phyloP scores from a whole-genome alignment of 2,329 filamentous ascomycete genomes.

The Cladosporium sp. region DNA sequence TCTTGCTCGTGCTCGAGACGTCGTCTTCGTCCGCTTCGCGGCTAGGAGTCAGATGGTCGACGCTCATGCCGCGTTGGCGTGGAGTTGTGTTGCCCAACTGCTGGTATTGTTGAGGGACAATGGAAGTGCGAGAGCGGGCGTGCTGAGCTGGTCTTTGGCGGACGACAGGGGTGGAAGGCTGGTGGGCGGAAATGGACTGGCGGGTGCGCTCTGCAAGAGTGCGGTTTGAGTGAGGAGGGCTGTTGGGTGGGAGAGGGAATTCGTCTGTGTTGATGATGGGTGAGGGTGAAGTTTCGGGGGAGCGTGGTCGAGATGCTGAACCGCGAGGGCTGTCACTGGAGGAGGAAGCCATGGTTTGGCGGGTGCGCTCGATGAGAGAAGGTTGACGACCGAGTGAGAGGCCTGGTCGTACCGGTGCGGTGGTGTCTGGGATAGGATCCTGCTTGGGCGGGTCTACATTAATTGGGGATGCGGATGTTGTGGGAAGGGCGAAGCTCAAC shows the following conservation, averaged over 20 bases:
- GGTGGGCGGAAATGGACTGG: constrained; percentile 67
- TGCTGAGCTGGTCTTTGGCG: constrained; percentile 29
- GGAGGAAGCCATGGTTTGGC: constrained; percentile 40
- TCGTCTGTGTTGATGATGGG: constrained; percentile 18
- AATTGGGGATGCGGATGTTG: neutral
- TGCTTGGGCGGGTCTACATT: constrained; percentile 3
- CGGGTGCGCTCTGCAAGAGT: constrained; percentile 74
- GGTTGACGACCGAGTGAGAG: neutral
- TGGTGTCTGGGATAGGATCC: neutral
- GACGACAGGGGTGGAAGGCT: constrained; percentile 18
- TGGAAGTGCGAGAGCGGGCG: constrained; percentile 28
- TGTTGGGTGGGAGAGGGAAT: constrained; percentile 7
- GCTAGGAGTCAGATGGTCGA: neutral
- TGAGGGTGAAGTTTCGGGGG: neutral
- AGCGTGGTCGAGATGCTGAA: neutral
- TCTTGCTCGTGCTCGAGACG: neutral
- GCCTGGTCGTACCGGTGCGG: constrained; percentile 21
- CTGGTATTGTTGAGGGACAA: constrained; percentile 6
- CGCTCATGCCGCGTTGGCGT: neutral
- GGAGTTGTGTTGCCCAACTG: constrained; percentile 31
- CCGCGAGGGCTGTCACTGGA: neutral
- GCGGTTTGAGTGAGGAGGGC: constrained; percentile 23
- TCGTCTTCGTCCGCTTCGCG: neutral
- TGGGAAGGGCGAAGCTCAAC: neutral
- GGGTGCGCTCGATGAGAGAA: constrained; percentile 44